Base-by-base conservation (phyloP, 140 eudicot species). In the Oenanthe javanica region DNA sequence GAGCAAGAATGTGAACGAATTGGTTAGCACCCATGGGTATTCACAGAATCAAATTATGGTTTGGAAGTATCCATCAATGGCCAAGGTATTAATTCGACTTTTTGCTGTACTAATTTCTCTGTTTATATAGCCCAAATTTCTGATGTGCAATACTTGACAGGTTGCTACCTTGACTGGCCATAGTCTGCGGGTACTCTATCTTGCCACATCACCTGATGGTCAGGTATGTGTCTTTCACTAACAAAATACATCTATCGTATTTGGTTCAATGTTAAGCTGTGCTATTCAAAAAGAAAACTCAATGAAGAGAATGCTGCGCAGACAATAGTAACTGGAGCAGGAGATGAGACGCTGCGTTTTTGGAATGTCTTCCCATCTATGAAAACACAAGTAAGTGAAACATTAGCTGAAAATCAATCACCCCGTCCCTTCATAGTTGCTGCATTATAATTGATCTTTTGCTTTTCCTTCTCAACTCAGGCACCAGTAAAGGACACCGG, bases 11-110 rank as follows among this genome's bases (percentile, higher is more conserved):
- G 99, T 95, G 84, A 95, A 95, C 63, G 99, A 95, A 81, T 19
- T 95, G 51, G 99, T 95, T 27, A 95, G 99, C 97, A 95, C 99
- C 78, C 99, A 95, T 80, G 99, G 99, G 73, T 95, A 95, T 77
- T 95, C 99, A 7, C 99, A 95, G 87, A 95, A 95, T 82, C 99
- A 95, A 80, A 88, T 95, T 27, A 95, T 95, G 99, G 97, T 95
- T 86, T 95, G 99, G 99, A 95, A 95, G 79, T 95, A 95, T 82
- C 99, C 99, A 27, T 83, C 97, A 43, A 82, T 95, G 87, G 78
- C 93, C 13, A 95, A 95, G 97, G 99, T 94, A 89, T 13, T 61
- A 2, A 40, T n/a, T 27, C 5, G 27, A 74, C 19, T 4, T 38
- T 3, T 75, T 23, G 2, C 1, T 48, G 4, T 47, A 6, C 61